Evolutionary conservation across 768 basidiomycete species (phyloP).

Genomic region (Coprinopsis marcescibilis): DNA sequence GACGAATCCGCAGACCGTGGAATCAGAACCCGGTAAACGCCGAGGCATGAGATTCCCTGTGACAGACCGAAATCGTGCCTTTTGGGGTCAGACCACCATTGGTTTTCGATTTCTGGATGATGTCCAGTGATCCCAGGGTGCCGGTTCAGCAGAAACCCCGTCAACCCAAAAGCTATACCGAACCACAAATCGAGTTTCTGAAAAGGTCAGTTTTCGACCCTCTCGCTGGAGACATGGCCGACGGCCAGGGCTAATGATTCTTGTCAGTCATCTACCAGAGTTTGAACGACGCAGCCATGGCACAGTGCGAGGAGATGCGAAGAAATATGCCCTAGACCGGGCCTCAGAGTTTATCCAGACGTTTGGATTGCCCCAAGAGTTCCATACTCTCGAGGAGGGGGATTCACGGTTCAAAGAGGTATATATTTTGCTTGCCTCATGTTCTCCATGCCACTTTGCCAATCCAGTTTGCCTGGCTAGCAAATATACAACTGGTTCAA

Average conservation of each 20-base stretch:
- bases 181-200: conserved; percentile 56
- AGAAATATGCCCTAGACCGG: conserved; percentile 60
- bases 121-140: conserved; percentile 57
- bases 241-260: not conserved
- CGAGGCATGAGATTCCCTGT: conserved; percentile 11
- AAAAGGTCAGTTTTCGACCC: conserved; percentile 31
- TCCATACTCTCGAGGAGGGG: conserved; percentile 48
- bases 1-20: not conserved
- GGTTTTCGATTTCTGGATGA: conserved; percentile 21
- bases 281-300: conserved; percentile 57
- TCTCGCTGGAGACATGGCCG: not conserved
- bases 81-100: conserved; percentile 1
- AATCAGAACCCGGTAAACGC: conserved; percentile 28
- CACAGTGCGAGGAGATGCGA: conserved; percentile 60
- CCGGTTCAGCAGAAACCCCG: conserved; percentile 43
- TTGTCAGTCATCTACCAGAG: conserved; percentile 39
- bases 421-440: conserved; percentile 12
- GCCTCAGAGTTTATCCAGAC: conserved; percentile 54
- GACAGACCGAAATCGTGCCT: not conserved
- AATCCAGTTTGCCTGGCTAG: conserved; percentile 21
- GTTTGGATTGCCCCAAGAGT: conserved; percentile 54
- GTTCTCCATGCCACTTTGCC: conserved; percentile 7
- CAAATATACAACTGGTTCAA: conserved; percentile 76
- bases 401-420: conserved; percentile 62
- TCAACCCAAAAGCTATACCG: conserved; percentile 59